phyloP scores from a whole-genome alignment of 495 filamentous ascomycete genomes.

The Podospora tetraspora region DNA sequence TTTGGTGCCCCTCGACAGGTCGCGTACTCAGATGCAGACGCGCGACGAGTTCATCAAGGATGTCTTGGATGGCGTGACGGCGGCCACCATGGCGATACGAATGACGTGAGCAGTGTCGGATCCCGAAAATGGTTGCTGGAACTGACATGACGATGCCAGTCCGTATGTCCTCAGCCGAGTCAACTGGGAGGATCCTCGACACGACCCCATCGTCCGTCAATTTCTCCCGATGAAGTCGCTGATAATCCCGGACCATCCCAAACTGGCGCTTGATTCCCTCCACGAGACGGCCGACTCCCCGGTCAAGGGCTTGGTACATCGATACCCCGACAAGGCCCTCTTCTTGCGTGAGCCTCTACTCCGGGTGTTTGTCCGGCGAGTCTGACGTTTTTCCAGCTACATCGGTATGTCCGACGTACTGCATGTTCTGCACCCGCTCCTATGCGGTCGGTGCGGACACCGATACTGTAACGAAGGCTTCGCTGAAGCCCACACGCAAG shows the following conservation, averaged over 20 bases:
- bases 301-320: conserved; percentile 49
- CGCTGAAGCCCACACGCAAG: conserved; percentile 36
- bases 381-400: conserved; percentile 31
- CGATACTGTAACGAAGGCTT: conserved; percentile 43
- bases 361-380: not conserved
- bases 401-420: conserved; percentile 55
- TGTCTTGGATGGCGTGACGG: conserved; percentile 42
- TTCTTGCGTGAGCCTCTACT: conserved; percentile 46
- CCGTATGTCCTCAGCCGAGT: conserved; percentile 51
- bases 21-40: conserved; percentile 32
- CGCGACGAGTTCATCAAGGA: conserved; percentile 48
- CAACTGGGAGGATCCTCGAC: conserved; percentile 50
- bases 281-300: conserved; percentile 46
- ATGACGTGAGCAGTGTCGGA: conserved; percentile 33
- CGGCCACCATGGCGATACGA: conserved; percentile 51
- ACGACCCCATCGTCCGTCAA: conserved; percentile 51
- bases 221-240: conserved; percentile 49
- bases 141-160: conserved; percentile 29
- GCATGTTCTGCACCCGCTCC: conserved; percentile 54
- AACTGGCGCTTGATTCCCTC: conserved; percentile 39
- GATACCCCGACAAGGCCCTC: conserved; percentile 55
- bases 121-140: not conserved
- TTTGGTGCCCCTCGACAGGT: conserved; percentile 33
- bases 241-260: conserved; percentile 47
- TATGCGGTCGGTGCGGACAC: conserved; percentile 51